A percentile compares a stretch with the other conserved stretches of the same genome.
Evolutionary conservation across 257 asterid genomes (phyloP).

Genomic region (Linderniella brevidens): DNA sequence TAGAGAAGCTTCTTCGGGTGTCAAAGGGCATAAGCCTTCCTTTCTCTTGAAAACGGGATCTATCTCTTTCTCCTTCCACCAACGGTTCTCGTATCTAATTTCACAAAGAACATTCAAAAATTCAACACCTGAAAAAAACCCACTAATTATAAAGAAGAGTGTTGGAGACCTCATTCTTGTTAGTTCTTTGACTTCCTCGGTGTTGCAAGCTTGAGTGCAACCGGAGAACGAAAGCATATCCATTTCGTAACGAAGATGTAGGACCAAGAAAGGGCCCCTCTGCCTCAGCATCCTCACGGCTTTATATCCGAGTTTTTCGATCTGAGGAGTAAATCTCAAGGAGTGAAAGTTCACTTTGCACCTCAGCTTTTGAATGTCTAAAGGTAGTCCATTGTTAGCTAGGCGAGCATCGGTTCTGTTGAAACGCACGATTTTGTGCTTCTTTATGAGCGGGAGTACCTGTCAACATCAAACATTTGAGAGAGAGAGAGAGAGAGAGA

Average conservation of each 20-base stretch:
- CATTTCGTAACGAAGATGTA: constrained; percentile 96
- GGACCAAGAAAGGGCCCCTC: constrained; percentile 83
- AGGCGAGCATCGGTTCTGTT: constrained; percentile 89
- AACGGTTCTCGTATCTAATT: constrained; percentile 79
- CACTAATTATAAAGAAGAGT: background rate
- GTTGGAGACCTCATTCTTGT: constrained; percentile 67
- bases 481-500: too few species aligned
- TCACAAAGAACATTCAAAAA: constrained; percentile 14
- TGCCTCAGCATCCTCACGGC: constrained; percentile 59
- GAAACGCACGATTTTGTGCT: constrained; percentile 78
- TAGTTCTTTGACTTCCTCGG: constrained; percentile 70
- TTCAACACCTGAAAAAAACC: background rate
- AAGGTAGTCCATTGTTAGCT: constrained; percentile 76
- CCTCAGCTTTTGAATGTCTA: constrained; percentile 77
- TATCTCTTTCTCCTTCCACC: constrained; percentile 98
- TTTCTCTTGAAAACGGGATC: constrained; percentile 81
- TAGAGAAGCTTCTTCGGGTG: constrained; percentile 95
- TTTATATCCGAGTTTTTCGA: constrained; percentile 85
- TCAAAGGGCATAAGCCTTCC: constrained; percentile 90
- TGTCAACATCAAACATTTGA: constrained; percentile 11
- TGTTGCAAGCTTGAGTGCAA: constrained; percentile 81
- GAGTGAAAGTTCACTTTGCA: constrained; percentile 82
- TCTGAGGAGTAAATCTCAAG: constrained; percentile 70
- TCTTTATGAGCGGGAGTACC: constrained; percentile 86
- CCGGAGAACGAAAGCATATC: constrained; percentile 99